A percentile compares a stretch with the other conserved stretches of the same genome.
These are phyloP conservation scores for Chrysoporthe deuterocubensis DNA, from an alignment of 2,329 filamentous ascomycete genomes.

Conservation along the genomic window DNA sequence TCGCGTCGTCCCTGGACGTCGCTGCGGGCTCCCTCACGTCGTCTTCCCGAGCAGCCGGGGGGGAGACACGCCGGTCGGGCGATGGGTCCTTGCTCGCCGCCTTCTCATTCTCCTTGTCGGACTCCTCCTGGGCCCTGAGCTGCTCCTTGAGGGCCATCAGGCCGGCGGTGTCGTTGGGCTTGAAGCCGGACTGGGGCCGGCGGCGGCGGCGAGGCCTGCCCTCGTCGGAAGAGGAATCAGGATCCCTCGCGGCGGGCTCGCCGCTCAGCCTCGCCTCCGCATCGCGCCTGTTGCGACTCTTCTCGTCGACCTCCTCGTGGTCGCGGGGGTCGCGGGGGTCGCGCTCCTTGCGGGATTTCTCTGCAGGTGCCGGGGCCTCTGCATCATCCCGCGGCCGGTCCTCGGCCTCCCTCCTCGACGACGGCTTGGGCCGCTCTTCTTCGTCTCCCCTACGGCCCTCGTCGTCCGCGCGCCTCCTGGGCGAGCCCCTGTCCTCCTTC, in stretches of 20 bases:
- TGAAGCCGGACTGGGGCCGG: slow-evolving; percentile 47
- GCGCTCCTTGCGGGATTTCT: slow-evolving; percentile 30
- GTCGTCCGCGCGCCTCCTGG: slow-evolving; percentile 36
- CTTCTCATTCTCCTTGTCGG: slow-evolving; percentile 34
- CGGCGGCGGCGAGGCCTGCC: slow-evolving; percentile 44
- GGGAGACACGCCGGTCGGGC: slow-evolving; percentile 30
- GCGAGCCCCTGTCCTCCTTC: slow-evolving; percentile 38
- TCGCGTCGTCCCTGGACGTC: slow-evolving; percentile 38
- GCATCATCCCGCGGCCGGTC: slow-evolving; percentile 34
- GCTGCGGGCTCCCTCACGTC: slow-evolving; percentile 5
- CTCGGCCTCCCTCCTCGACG: slow-evolving; percentile 23
- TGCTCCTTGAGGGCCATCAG: slow-evolving; percentile 56
- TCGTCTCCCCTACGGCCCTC: slow-evolving; percentile 29
- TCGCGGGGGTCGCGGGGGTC: slow-evolving; percentile 30
- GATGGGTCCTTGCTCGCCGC: slow-evolving; percentile 31
- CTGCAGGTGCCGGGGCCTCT: slow-evolving; percentile 14
- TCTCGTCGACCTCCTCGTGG: slow-evolving; percentile 30
- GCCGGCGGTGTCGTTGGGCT: slow-evolving; percentile 57
- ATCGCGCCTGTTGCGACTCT: slow-evolving; percentile 43
- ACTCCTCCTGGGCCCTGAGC: slow-evolving; percentile 47
- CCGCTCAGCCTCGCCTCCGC: slow-evolving; percentile 43
- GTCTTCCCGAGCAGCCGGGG: slow-evolving; percentile 18
- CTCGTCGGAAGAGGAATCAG: slow-evolving; percentile 47
- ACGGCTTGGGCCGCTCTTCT: slow-evolving; percentile 29
- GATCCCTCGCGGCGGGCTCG: slow-evolving; percentile 44